These are phyloP conservation scores for Aspergillus thermomutatus DNA, from an alignment of 2,329 filamentous ascomycete genomes.

Conservation along the genomic window DNA sequence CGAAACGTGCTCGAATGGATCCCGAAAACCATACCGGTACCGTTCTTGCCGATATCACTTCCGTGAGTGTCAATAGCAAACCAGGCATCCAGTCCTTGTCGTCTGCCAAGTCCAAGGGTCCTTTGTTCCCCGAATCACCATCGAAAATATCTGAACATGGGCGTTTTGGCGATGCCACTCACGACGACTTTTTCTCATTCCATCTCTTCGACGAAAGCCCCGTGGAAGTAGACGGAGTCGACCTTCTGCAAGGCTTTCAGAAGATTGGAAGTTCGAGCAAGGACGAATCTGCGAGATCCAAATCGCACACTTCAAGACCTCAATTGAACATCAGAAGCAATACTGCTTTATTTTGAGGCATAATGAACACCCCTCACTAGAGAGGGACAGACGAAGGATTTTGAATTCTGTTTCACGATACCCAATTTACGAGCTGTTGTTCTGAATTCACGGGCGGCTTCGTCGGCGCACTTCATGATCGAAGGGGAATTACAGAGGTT, in stretches of 20 bases:
- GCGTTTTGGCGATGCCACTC: conserved; percentile 34
- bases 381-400: background rate
- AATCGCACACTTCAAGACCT: conserved; percentile 27
- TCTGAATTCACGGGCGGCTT: background rate
- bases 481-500: background rate
- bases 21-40: conserved; percentile 48
- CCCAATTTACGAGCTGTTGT: background rate
- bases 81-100: conserved; percentile 32
- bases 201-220: conserved; percentile 45
- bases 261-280: conserved; percentile 43
- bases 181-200: conserved; percentile 48
- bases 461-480: background rate
- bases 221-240: conserved; percentile 43
- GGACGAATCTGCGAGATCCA: conserved; percentile 30
- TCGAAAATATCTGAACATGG: conserved; percentile 34
- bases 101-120: conserved; percentile 29
- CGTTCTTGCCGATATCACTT: conserved; percentile 48
- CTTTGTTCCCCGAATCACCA: conserved; percentile 39
- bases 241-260: conserved; percentile 47
- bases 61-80: conserved; percentile 35
- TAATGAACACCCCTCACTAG: background rate
- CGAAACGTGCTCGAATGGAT: conserved; percentile 50
- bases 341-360: conserved; percentile 31
- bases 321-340: conserved; percentile 32
- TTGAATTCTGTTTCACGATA: background rate